Percentiles rank a stretch among this genome's conserved stretches.
These are phyloP conservation scores for Tulasnella sp. DNA, from an alignment of 768 basidiomycete species.

Conservation along the genomic window DNA sequence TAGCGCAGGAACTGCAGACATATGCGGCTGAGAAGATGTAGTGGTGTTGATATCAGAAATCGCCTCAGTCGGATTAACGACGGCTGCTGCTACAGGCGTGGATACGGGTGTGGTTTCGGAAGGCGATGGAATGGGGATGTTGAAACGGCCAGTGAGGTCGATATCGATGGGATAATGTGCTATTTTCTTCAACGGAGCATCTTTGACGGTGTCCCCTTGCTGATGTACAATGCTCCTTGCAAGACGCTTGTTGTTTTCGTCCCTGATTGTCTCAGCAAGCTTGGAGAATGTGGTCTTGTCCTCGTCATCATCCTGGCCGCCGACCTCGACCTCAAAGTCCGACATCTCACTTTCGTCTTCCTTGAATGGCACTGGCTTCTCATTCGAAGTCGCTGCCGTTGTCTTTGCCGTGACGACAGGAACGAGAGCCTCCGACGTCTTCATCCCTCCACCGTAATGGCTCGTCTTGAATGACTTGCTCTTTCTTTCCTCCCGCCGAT, in stretches of 20 bases:
- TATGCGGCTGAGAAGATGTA: not conserved
- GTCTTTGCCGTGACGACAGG: too few species aligned
- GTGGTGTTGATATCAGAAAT: not conserved
- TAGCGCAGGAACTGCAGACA: not conserved
- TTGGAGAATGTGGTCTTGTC: not conserved
- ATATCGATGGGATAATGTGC: not conserved
- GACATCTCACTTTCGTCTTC: not conserved
- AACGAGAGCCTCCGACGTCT: not conserved
- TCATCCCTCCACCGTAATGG: not conserved
- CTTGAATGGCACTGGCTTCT: too few species aligned
- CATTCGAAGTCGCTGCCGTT: too few species aligned
- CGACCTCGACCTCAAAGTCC: slow-evolving; percentile 4
- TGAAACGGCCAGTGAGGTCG: slow-evolving; percentile 7
- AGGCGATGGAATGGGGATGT: slow-evolving; percentile 1
- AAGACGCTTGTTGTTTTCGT: not conserved
- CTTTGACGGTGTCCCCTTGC: too few species aligned
- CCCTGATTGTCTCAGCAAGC: slow-evolving; percentile 6
- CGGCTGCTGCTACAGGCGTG: not conserved
- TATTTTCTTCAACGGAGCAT: too few species aligned
- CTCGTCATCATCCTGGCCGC: slow-evolving; percentile 1
- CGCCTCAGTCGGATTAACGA: not conserved
- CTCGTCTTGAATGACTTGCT: slow-evolving; percentile 10
- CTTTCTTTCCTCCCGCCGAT: slow-evolving; percentile 1
- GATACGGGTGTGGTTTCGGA: too few species aligned
- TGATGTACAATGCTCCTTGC: not conserved